Conservation (phyloP, 768 basidiomycete genomes). For the Nidularia pulvinata region DNA sequence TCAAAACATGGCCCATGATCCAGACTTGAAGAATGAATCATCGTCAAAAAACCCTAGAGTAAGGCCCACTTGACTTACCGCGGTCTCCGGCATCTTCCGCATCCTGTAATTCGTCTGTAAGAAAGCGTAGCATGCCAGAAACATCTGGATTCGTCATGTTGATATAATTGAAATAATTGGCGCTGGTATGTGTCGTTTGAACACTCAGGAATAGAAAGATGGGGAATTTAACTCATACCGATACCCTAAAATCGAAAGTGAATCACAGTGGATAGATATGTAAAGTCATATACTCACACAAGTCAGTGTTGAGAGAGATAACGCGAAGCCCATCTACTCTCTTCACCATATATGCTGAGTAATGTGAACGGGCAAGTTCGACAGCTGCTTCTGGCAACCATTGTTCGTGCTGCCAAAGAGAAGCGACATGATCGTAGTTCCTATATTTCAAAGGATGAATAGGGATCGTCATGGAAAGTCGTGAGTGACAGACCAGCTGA, state of each 20-base stretch:
- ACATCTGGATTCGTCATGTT: conserved; percentile 68
- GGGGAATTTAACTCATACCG: conserved; percentile 14
- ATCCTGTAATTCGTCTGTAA: conserved; percentile 77
- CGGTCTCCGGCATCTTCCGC: conserved; percentile 78
- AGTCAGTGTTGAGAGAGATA: conserved; percentile 75
- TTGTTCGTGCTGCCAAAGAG: conserved; percentile 67
- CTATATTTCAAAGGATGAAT: conserved; percentile 23
- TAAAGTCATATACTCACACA: conserved; percentile 46
- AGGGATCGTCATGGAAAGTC: too few species aligned
- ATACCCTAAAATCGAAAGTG: conserved; percentile 25
- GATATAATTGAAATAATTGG: conserved; percentile 79
- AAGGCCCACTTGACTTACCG: conserved; percentile 33
- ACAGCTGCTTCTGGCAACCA: conserved; percentile 67
- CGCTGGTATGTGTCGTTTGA: conserved; percentile 22
- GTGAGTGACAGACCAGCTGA: conserved; percentile 50
- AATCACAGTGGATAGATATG: conserved; percentile 1
- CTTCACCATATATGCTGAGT: conserved; percentile 71
- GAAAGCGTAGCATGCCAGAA: conserved; percentile 76
- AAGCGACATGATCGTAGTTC: conserved; percentile 78
- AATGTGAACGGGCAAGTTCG: conserved; percentile 61
- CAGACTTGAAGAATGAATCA: conserved; percentile 47
- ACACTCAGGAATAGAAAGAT: neutral
- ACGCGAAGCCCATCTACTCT: conserved; percentile 66
- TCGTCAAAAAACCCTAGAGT: conserved; percentile 30
- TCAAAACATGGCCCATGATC: conserved; percentile 54